Base-by-base conservation (phyloP, 208 protist genomes). In the Leishmania braziliensis region DNA sequence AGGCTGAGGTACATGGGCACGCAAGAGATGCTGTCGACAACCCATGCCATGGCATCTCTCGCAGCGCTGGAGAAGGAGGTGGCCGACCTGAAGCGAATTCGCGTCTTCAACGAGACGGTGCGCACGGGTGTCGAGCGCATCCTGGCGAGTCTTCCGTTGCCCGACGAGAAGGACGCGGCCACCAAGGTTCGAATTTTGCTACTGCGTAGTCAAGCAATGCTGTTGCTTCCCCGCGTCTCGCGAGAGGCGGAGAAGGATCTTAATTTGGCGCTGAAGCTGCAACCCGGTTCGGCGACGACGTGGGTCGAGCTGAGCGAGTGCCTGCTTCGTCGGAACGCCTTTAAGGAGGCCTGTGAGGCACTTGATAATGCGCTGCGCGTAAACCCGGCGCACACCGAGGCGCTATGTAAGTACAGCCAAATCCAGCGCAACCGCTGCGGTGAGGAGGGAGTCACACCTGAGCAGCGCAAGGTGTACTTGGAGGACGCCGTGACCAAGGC, bases 301-400 rank as follows among this genome's bases (percentile, higher is more conserved):
- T 97, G 94, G 94, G 88, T 97, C 3, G 87, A 91, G 60, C 88
- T 97, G 36, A 88, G 84, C 53, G 94, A 97, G 84, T 95, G 91
- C 78, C 84, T 94, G 43, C 78, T 91, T 62, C 92, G 92, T 12
- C 91, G 94, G 53, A 91, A 91, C 66, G 92, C 94, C 16, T 92
- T 87, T 60, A 89, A 90, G 62, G 94, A 97, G 84, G 92, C 94
- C 20, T 90, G 87, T 58, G 91, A 93, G 74, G 93, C 91, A 0
- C 83, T 97, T 39, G 91, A 97, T 29, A 93, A 78, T 62, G 92
- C 92, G 6, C 82, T 97, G 68, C 89, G 84, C 36, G 29, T 91
- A 0, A 78, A 93, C 48, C 66, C 86, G 6, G 56, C 66, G 29
- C 83, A 90, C 83, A 87, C 86, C 26, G 83, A 78, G n/a, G 94